phyloP scores from a whole-genome alignment of 208 protist genomes.

The Crithidia thermophila region DNA sequence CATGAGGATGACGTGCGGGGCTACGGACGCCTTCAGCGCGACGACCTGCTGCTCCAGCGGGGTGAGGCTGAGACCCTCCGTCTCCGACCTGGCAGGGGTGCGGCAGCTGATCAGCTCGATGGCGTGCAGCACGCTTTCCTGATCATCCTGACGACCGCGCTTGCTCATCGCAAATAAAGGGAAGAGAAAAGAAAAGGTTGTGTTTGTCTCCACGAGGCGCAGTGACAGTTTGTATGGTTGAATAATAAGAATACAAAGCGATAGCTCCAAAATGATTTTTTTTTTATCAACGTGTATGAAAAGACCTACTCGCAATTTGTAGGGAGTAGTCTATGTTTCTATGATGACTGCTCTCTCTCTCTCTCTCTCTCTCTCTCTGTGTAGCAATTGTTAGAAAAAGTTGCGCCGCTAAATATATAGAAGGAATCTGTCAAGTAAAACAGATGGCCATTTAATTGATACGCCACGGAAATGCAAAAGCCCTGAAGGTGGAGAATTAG shows the following conservation, averaged over 20 bases:
- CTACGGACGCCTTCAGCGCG: slow-evolving; percentile 51
- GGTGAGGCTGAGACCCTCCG: slow-evolving; percentile 53
- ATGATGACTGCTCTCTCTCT: no score
- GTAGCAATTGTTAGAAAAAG: no score
- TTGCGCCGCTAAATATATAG: no score
- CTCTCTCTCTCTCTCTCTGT: no score
- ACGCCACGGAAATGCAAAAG: no score
- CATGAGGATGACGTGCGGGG: slow-evolving; percentile 68
- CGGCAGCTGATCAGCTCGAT: slow-evolving; percentile 68
- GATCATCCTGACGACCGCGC: slow-evolving; percentile 46
- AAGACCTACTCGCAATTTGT: no score
- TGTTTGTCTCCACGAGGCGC: no score
- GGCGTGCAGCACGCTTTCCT: slow-evolving; percentile 48
- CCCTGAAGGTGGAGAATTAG: no score
- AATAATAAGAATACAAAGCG: background rate
- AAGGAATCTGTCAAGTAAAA: no score
- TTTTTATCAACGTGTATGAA: no score
- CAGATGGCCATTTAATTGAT: no score
- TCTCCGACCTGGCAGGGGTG: slow-evolving; percentile 28
- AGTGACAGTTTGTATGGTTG: background rate
- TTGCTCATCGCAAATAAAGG: slow-evolving; percentile 61
- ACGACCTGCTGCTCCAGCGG: slow-evolving; percentile 86
- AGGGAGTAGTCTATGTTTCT: no score
- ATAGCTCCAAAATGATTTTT: background rate
- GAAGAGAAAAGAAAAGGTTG: background rate